Evolutionary conservation across 139 green algal species (phyloP).

Genomic region (Coccomyxa sp.): DNA sequence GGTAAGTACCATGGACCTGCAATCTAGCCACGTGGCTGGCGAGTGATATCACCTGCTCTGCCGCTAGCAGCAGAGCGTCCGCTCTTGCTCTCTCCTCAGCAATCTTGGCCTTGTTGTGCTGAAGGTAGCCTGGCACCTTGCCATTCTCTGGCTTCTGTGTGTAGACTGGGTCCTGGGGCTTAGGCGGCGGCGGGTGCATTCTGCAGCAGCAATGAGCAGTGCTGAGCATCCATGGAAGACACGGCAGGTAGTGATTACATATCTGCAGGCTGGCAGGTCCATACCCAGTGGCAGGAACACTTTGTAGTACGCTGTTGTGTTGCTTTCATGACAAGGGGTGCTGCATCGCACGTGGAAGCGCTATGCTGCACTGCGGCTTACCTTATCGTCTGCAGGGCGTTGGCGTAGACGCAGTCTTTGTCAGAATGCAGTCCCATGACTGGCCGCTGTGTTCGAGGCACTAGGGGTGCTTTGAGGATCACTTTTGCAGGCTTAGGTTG

Average conservation of each 20-base stretch:
- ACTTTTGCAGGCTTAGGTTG: not conserved
- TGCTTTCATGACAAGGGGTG: not conserved
- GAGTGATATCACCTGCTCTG: not conserved
- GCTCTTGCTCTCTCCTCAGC: constrained; percentile 2
- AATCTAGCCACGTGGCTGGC: not conserved
- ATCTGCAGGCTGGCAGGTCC: constrained; percentile 47
- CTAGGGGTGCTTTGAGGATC: no score
- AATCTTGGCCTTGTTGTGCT: constrained; percentile 61
- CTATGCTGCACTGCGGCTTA: no score
- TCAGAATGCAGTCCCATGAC: no score
- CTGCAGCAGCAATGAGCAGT: no score
- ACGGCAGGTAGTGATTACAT: constrained; percentile 84
- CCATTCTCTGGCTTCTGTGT: constrained; percentile 63
- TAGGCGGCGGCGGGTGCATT: constrained; percentile 31
- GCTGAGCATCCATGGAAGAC: constrained; percentile 30
- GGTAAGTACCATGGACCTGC: not conserved
- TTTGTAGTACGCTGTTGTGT: not conserved
- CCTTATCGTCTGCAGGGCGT: no score
- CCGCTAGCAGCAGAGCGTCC: not conserved
- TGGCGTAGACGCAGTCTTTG: no score
- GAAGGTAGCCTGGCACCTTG: constrained; percentile 77
- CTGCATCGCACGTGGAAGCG: no score
- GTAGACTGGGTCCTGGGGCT: constrained; percentile 20
- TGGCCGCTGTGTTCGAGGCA: no score
- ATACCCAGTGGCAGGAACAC: not conserved